Evolutionary conservation across 2,329 filamentous ascomycete species (phyloP).

Genomic region (Paradendryphiella salina): DNA sequence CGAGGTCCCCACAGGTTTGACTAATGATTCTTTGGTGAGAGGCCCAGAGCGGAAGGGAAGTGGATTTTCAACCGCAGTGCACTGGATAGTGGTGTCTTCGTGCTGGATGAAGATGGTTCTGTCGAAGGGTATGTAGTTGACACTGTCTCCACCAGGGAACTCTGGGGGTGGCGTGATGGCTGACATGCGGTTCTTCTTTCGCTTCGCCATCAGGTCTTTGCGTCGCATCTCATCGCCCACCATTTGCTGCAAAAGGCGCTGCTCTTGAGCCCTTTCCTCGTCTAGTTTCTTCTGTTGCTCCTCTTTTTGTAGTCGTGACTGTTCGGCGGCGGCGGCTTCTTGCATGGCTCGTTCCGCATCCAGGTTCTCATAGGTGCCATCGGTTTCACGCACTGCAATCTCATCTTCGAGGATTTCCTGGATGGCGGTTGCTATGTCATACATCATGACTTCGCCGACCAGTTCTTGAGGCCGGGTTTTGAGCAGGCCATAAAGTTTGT

Average conservation of each 20-base stretch:
- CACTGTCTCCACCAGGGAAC: constrained; percentile 45
- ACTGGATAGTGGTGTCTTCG: constrained; percentile 63
- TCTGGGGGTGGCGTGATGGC: constrained; percentile 40
- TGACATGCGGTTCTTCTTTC: constrained; percentile 57
- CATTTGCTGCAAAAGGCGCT: constrained; percentile 69
- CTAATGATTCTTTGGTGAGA: constrained; percentile 70
- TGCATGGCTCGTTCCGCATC: constrained; percentile 87
- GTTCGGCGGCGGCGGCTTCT: constrained; percentile 68
- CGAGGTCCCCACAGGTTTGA: constrained; percentile 65
- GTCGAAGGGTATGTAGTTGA: constrained; percentile 63
- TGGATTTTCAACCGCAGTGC: constrained; percentile 70
- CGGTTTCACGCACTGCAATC: constrained; percentile 73
- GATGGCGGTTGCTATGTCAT: constrained; percentile 62
- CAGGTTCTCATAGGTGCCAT: constrained; percentile 77
- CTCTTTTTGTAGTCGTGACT: constrained; percentile 54
- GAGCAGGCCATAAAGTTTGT: constrained; percentile 71
- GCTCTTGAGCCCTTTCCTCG: constrained; percentile 65
- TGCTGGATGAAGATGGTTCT: constrained; percentile 67
- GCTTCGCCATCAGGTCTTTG: constrained; percentile 61
- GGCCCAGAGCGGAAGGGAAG: constrained; percentile 67
- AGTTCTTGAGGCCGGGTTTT: constrained; percentile 68
- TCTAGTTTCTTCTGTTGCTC: constrained; percentile 48
- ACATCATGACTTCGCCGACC: constrained; percentile 67
- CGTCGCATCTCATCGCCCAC: constrained; percentile 74
- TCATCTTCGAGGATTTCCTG: constrained; percentile 80